Evolutionary conservation across 257 asterid species (phyloP).

Genomic region (Gentiana straminea): DNA sequence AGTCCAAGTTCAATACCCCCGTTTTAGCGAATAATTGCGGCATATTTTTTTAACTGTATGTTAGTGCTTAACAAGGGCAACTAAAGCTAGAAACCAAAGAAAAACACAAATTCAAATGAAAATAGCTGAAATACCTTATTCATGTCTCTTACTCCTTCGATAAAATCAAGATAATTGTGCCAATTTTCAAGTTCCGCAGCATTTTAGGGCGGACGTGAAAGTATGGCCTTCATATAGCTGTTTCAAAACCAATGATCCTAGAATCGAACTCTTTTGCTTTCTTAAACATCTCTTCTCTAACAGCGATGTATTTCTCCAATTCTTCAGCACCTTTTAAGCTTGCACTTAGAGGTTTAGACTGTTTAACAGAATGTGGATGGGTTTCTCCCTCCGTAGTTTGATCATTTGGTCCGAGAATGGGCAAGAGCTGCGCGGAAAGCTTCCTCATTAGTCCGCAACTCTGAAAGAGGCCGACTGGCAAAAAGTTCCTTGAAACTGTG

Average conservation of each 20-base stretch:
- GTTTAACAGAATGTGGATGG: constrained; percentile 40
- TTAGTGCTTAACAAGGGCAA: constrained; percentile 75
- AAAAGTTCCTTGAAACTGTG: constrained; percentile 89
- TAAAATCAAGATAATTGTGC: constrained; percentile 87
- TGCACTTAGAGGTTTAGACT: constrained; percentile 49
- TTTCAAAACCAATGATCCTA: constrained; percentile 88
- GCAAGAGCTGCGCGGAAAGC: constrained; percentile 40
- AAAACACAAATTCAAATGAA: constrained; percentile 19
- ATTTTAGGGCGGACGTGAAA: constrained; percentile 90
- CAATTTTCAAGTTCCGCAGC: constrained; percentile 92
- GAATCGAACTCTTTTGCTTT: constrained; percentile 89
- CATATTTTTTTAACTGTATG: constrained; percentile 91
- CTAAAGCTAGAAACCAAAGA: constrained; percentile 50
- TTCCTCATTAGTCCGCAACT: constrained; percentile 77
- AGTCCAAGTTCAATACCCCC: constrained; percentile 97
- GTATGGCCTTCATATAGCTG: constrained; percentile 93
- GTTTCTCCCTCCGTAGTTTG: constrained; percentile 64
- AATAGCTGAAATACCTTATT: constrained; percentile 63
- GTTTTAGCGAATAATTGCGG: constrained; percentile 90
- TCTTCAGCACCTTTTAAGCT: constrained; percentile 94
- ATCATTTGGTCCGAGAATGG: constrained; percentile 34
- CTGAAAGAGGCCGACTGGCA: constrained; percentile 83
- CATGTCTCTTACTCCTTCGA: constrained; percentile 75
- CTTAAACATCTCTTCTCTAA: constrained; percentile 84
- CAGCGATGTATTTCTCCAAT: constrained; percentile 85